Base-by-base conservation (phyloP, 2,329 filamentous ascomycete genomes). In the Coniella vitis region DNA sequence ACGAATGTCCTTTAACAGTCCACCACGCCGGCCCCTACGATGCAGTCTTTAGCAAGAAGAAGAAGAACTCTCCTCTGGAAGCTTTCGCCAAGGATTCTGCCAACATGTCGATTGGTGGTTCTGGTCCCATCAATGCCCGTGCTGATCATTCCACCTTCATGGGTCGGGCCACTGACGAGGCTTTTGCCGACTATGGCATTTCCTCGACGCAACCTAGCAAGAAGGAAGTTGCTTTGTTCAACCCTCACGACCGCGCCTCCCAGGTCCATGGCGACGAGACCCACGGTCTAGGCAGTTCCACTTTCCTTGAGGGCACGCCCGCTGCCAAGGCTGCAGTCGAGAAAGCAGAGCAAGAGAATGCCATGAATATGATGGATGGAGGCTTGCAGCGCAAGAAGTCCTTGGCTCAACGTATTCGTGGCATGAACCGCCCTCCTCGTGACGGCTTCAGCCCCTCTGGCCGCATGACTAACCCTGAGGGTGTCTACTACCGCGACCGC, bases 21-120 rank as follows among this genome's bases (percentile, higher is more conserved):
- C 93, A 98, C 61, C 93, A 98, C 62, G 93, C 97, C 61, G 93
- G 93, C 1, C 93, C 93, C 4, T 98, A 96, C 60, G 93, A 98
- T 67, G 93, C 93, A 17, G 87, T 93, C 4, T 87, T 95, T 65
- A 87, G 93, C 56, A 98, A 97, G 67, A 83, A 87, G 50, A 83
- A 85, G 60, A 81, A 84, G 52, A 83, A 86, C 47, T 90, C 93
- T 7, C 93, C 93, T 1, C 96, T 98, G 89, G 84, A 95, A 64
- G 93, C 93, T 2, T 98, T 97, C 67, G 89, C 93, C 19, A 87
- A 88, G 60, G 89, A 87, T 59, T 96, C 90, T 1, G 78, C 87
- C 53, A 98, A 98, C 73, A 97, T 95, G 73, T 84, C 84, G 1
- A 70, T 98, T 12, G 91, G 91, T 48, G 93, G 93, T 12, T 75